Evolutionary conservation across 1,284 basidiomycete genomes (phyloP).

Genomic region (Leccinum laetum): DNA sequence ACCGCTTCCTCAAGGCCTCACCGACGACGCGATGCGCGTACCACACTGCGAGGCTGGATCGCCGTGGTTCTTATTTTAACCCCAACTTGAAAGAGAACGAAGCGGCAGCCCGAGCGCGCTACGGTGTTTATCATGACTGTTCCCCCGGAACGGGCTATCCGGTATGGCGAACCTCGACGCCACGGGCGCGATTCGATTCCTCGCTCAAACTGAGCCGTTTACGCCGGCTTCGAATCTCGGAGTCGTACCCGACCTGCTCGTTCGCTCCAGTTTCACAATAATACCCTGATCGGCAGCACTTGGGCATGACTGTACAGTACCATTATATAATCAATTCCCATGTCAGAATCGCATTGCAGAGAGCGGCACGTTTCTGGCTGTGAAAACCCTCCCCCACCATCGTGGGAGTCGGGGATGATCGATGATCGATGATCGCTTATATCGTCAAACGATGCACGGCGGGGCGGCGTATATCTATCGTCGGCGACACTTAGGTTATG

Average conservation of each 20-base stretch:
- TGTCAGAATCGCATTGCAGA: too few relatives aligned
- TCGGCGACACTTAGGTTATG: too few relatives aligned
- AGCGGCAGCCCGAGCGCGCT: not conserved
- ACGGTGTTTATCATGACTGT: not conserved
- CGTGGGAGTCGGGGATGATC: too few relatives aligned
- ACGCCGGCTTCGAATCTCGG: not conserved
- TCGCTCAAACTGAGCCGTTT: not conserved
- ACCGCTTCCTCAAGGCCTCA: not conserved
- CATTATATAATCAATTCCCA: too few relatives aligned
- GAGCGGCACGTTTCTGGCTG: too few relatives aligned
- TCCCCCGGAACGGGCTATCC: not conserved
- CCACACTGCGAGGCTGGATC: not conserved
- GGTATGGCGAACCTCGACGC: not conserved
- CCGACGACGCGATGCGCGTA: not conserved
- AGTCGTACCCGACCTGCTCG: not conserved
- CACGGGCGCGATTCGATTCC: not conserved
- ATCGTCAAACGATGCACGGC: too few relatives aligned
- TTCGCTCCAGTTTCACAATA: too few relatives aligned
- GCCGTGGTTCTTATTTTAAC: not conserved
- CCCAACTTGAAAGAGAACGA: not conserved
- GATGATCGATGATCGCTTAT: too few relatives aligned
- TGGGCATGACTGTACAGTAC: too few relatives aligned
- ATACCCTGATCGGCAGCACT: too few relatives aligned
- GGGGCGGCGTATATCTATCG: too few relatives aligned
- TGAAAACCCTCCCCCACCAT: too few relatives aligned